Percentiles rank a stretch among this genome's conserved stretches.
These are phyloP conservation scores for Plasmodium knowlesi DNA, from an alignment of 169 alveolate genomes.

Conservation along the genomic window DNA sequence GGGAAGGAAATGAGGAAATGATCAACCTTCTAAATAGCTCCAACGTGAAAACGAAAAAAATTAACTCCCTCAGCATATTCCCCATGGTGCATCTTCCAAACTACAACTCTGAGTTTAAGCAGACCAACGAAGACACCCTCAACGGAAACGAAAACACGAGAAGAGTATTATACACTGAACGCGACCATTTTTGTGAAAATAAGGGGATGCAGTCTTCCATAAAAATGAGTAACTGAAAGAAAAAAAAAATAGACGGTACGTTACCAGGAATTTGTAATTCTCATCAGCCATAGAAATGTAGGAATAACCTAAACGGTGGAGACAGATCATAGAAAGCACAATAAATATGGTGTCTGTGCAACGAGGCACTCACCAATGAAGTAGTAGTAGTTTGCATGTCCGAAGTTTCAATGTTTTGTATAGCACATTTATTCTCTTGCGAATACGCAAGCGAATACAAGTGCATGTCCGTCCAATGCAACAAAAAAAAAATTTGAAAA, in stretches of 20 bases:
- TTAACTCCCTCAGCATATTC: slow-evolving; percentile 6
- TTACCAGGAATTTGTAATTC: neutral
- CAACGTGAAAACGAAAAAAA: slow-evolving; percentile 17
- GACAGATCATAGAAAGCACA: neutral
- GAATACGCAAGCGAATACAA: neutral
- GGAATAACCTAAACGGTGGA: neutral
- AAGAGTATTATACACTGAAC: slow-evolving; percentile 3
- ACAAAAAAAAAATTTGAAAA: neutral
- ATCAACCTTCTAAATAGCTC: slow-evolving; percentile 1
- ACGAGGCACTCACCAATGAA: neutral
- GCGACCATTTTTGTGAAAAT: neutral
- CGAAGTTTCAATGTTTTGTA: neutral
- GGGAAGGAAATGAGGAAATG: neutral
- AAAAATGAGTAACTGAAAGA: slow-evolving; percentile 24
- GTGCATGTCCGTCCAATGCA: neutral
- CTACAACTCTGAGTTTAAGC: neutral
- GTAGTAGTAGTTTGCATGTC: neutral
- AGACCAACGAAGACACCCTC: neutral
- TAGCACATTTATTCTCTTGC: neutral
- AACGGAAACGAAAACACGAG: neutral
- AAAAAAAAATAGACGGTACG: neutral
- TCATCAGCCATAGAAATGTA: neutral
- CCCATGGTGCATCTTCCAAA: neutral
- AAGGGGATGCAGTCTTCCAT: neutral
- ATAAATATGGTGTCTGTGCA: neutral